phyloP scores from a whole-genome alignment of 73 alveolate species.

The Paramecium tetraurelia region DNA sequence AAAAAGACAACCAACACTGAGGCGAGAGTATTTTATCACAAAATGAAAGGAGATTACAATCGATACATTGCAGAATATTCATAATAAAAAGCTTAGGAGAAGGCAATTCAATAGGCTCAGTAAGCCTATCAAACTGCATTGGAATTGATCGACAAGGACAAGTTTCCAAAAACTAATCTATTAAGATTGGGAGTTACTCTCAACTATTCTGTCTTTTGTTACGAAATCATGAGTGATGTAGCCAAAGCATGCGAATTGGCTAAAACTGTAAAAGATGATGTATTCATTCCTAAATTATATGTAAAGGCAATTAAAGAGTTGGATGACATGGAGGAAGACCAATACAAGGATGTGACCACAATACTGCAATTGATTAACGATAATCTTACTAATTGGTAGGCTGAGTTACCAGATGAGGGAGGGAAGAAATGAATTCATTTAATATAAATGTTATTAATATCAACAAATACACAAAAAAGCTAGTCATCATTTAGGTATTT shows the following conservation, averaged over 20 bases:
- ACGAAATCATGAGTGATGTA: conserved; percentile 89
- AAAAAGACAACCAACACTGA: conserved; percentile 52
- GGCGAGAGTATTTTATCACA: conserved; percentile 73
- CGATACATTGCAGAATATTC: conserved; percentile 73
- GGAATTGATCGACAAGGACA: conserved; percentile 45
- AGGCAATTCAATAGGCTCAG: conserved; percentile 56
- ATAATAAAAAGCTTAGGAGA: conserved; percentile 42
- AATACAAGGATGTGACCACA: conserved; percentile 68
- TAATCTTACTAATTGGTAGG: conserved; percentile 65
- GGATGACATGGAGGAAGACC: conserved; percentile 67
- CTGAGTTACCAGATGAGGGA: conserved; percentile 57
- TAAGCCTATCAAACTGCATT: conserved; percentile 67
- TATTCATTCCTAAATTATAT: neutral
- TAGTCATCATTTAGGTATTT: neutral
- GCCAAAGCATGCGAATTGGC: conserved; percentile 89
- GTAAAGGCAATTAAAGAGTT: conserved; percentile 56
- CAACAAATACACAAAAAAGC: neutral
- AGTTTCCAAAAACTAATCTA: conserved; percentile 59
- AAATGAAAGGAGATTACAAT: conserved; percentile 83
- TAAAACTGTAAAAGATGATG: conserved; percentile 69
- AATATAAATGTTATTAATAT: neutral
- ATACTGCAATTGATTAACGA: conserved; percentile 66
- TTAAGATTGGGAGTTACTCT: conserved; percentile 85
- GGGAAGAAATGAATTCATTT: neutral
- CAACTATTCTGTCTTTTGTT: conserved; percentile 87